phyloP scores from a whole-genome alignment of 1,139 yeast species.

The Hemisphaericaspora lyxosophila region DNA sequence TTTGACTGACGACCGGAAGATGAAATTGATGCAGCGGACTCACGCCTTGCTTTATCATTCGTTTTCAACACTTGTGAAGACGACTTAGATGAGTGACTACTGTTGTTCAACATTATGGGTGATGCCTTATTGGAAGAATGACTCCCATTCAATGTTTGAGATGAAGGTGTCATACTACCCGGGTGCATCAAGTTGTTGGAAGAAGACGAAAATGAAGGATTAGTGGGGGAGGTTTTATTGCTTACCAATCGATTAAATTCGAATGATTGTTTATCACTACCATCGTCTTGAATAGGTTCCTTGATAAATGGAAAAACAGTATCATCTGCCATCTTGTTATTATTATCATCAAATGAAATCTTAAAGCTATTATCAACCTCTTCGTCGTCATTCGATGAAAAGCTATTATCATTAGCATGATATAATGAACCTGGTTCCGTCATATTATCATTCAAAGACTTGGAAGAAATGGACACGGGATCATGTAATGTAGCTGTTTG shows the following conservation, averaged over 20 bases:
- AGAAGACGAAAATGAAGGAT: too few species aligned
- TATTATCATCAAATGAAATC: neutral
- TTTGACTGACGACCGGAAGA: conserved; percentile 1
- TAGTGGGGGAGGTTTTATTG: neutral
- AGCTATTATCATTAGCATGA: neutral
- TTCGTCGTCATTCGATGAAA: conserved; percentile 1
- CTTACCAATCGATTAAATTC: neutral
- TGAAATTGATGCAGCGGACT: conserved; percentile 5
- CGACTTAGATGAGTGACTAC: too few species aligned
- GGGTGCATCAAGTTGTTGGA: too few species aligned
- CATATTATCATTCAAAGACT: conserved; percentile 1
- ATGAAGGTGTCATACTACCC: too few species aligned
- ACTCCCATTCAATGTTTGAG: neutral
- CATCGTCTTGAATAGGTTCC: conserved; percentile 3
- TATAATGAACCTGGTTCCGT: neutral
- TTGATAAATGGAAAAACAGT: neutral
- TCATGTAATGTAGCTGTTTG: neutral
- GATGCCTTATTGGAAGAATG: neutral
- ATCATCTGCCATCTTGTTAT: neutral
- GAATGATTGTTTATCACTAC: conserved; percentile 3
- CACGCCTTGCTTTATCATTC: neutral
- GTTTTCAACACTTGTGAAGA: neutral
- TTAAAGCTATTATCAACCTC: neutral
- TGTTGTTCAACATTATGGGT: too few species aligned
- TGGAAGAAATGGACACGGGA: conserved; percentile 1